Conservation (phyloP, 2,329 filamentous ascomycete species). For the Ceratocystis lukuohia region DNA sequence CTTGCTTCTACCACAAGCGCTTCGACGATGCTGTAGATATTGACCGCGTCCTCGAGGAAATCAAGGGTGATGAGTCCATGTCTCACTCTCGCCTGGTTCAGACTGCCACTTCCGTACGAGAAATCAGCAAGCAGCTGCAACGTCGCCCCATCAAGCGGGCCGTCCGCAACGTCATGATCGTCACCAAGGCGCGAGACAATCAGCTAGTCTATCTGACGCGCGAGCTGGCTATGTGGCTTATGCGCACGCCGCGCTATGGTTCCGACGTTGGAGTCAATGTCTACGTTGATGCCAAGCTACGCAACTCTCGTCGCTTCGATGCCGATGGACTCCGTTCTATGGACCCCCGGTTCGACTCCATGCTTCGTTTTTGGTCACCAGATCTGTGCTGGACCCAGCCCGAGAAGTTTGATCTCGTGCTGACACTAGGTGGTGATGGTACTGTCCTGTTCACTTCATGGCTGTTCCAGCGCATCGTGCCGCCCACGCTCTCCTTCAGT, state of each 20-base stretch:
- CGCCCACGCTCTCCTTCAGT: constrained; percentile 72
- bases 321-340: constrained; percentile 56
- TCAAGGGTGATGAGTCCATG: constrained; percentile 75
- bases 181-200: constrained; percentile 95
- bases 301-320: constrained; percentile 77
- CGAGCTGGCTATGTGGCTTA: constrained; percentile 76
- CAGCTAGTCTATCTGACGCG: constrained; percentile 77
- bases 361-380: constrained; percentile 92
- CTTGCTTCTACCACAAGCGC: constrained; percentile 94
- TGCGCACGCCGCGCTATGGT: constrained; percentile 79
- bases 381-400: constrained; percentile 89
- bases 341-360: constrained; percentile 62
- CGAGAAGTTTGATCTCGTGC: constrained; percentile 88
- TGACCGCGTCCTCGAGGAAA: constrained; percentile 87
- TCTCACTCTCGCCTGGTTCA: constrained; percentile 90
- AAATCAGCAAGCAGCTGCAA: constrained; percentile 91
- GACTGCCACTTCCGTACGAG: constrained; percentile 85
- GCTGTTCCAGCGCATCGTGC: constrained; percentile 83
- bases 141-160: constrained; percentile 82
- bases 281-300: constrained; percentile 93
- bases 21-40: constrained; percentile 96
- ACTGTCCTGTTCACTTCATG: constrained; percentile 81
- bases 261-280: constrained; percentile 86
- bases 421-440: constrained; percentile 75
- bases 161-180: constrained; percentile 91